Conservation (phyloP, 2,329 filamentous ascomycete species). For the Fusarium denticulatum region DNA sequence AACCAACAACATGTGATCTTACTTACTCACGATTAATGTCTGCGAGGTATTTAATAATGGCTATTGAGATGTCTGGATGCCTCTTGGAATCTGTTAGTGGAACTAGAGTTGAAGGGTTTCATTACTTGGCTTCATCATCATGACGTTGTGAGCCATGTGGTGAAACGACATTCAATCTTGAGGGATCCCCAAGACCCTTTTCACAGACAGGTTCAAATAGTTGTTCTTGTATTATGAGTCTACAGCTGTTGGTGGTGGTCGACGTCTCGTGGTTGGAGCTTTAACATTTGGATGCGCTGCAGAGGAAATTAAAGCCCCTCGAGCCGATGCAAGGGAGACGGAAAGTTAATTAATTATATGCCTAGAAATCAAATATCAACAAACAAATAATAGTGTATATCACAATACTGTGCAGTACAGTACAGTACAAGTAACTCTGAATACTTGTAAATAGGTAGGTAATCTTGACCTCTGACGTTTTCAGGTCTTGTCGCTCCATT, state of each 20-base stretch:
- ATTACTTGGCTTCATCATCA: constrained; percentile 30
- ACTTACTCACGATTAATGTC: not conserved
- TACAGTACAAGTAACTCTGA: not conserved
- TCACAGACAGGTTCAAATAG: not conserved
- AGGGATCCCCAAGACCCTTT: not conserved
- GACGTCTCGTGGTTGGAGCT: not conserved
- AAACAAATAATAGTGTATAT: not conserved
- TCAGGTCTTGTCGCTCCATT: constrained; percentile 1
- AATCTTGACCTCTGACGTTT: not conserved
- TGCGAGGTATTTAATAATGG: not conserved
- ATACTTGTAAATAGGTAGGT: not conserved
- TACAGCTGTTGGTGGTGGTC: not conserved
- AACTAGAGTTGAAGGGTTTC: not conserved
- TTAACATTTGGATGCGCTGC: constrained; percentile 3
- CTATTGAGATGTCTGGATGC: not conserved
- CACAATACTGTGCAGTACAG: not conserved
- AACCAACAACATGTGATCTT: not conserved
- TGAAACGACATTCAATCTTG: constrained; percentile 11
- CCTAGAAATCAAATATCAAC: not conserved
- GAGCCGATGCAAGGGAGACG: constrained; percentile 26
- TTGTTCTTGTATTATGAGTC: not conserved
- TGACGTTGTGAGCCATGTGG: constrained; percentile 19
- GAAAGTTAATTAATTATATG: constrained; percentile 10
- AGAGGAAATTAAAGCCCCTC: constrained; percentile 27
- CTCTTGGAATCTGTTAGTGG: not conserved